phyloP scores from a whole-genome alignment of 768 basidiomycete genomes.

The Russula foetens region DNA sequence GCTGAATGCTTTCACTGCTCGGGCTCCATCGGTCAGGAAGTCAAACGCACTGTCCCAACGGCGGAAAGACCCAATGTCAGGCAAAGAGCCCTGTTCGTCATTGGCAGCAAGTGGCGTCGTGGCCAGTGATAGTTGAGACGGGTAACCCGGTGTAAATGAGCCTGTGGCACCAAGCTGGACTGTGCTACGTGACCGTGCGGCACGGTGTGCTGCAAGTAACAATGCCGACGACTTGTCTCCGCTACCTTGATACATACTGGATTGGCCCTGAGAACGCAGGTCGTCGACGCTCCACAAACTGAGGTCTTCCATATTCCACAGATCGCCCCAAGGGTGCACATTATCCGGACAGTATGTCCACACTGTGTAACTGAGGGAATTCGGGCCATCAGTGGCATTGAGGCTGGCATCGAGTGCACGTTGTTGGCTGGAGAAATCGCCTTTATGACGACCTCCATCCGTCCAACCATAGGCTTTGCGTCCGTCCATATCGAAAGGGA shows the following conservation, averaged over 20 bases:
- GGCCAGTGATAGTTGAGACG: slow-evolving; percentile 33
- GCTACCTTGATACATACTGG: slow-evolving; percentile 24
- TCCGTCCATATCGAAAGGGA: slow-evolving; percentile 88
- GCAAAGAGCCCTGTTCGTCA: slow-evolving; percentile 11
- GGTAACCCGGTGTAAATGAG: slow-evolving; percentile 16
- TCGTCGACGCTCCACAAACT: slow-evolving; percentile 84
- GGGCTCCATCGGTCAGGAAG: slow-evolving; percentile 78
- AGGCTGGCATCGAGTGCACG: slow-evolving; percentile 82
- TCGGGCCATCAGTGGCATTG: slow-evolving; percentile 69
- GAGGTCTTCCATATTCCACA: slow-evolving; percentile 95
- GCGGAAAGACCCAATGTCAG: slow-evolving; percentile 24
- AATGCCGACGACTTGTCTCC: slow-evolving; percentile 33
- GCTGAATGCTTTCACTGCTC: slow-evolving; percentile 78
- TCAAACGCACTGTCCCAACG: slow-evolving; percentile 48
- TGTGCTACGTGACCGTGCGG: slow-evolving; percentile 3
- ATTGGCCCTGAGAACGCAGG: slow-evolving; percentile 27
- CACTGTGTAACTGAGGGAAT: slow-evolving; percentile 69
- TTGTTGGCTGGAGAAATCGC: slow-evolving; percentile 72
- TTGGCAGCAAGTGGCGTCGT: slow-evolving; percentile 26
- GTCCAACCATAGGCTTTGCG: slow-evolving; percentile 79
- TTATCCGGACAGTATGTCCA: slow-evolving; percentile 88
- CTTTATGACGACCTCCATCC: slow-evolving; percentile 54
- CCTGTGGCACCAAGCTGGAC: background rate
- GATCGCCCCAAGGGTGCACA: slow-evolving; percentile 85
- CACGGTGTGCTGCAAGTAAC: slow-evolving; percentile 29